Evolutionary conservation across 2,329 filamentous ascomycete genomes (phyloP).

Genomic region (Aureobasidium pullulans): DNA sequence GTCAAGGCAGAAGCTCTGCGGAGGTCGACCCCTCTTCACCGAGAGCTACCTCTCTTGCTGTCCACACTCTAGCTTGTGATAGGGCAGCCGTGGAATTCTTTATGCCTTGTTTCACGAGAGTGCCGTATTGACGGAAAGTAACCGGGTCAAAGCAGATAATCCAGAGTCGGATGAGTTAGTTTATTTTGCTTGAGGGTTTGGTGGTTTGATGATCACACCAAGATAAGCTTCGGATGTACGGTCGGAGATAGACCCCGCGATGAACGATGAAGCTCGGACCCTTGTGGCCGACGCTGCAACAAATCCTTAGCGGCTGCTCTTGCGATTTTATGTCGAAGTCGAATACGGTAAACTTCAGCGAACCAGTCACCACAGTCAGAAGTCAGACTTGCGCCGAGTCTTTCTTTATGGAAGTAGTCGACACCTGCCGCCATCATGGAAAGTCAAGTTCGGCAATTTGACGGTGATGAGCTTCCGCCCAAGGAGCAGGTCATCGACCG

Average conservation of each 20-base stretch:
- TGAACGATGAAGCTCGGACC: background rate
- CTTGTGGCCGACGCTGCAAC: background rate
- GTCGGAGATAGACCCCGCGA: conserved; percentile 1
- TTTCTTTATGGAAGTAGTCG: conserved; percentile 7
- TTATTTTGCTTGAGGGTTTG: background rate
- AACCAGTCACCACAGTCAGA: background rate
- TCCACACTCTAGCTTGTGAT: background rate
- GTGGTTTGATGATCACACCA: background rate
- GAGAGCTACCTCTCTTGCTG: background rate
- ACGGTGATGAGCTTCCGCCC: conserved; percentile 15
- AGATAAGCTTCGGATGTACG: background rate
- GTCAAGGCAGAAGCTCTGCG: background rate
- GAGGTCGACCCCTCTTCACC: background rate
- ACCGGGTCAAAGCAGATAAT: background rate
- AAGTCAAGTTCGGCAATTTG: background rate
- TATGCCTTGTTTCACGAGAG: no score
- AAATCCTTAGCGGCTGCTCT: conserved; percentile 4
- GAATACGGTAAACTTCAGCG: background rate
- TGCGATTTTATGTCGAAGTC: conserved; percentile 1
- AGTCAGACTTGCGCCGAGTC: background rate
- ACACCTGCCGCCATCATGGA: conserved; percentile 7
- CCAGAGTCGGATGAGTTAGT: background rate
- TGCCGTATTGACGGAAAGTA: background rate
- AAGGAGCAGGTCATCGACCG: conserved; percentile 90
- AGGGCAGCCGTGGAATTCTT: no score